phyloP scores from a whole-genome alignment of 2,329 filamentous ascomycete species.

The Trematosphaeria pertusa region DNA sequence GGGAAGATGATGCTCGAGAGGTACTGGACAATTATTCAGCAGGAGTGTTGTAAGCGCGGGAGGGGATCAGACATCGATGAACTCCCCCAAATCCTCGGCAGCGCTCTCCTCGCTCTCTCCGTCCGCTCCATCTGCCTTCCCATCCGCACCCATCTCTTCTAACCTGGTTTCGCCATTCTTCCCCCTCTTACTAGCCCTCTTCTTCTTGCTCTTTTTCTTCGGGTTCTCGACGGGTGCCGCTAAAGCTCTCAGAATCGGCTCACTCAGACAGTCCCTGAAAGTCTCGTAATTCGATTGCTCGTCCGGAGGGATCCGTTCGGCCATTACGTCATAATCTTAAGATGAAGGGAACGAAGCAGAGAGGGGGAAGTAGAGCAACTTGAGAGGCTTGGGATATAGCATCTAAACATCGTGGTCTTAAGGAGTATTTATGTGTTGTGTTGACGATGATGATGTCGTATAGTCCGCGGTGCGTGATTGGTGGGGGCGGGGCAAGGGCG shows the following conservation, averaged over 20 bases:
- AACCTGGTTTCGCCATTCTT: constrained; percentile 41
- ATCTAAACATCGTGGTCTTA: too few species aligned
- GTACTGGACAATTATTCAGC: constrained; percentile 57
- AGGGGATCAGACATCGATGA: constrained; percentile 66
- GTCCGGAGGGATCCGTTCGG: constrained; percentile 41
- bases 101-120: constrained; percentile 27
- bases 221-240: constrained; percentile 52
- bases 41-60: not conserved
- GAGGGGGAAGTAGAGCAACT: not conserved
- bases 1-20: constrained; percentile 73
- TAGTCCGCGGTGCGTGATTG: not conserved
- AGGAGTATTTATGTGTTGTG: constrained; percentile 13
- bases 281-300: constrained; percentile 66
- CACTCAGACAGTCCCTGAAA: constrained; percentile 78
- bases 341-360: not conserved
- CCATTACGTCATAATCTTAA: constrained; percentile 28
- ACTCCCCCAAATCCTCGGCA: constrained; percentile 76
- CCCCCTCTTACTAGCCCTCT: constrained; percentile 36
- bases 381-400: too few species aligned
- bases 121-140: constrained; percentile 11
- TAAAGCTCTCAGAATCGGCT: constrained; percentile 69
- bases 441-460: constrained; percentile 25
- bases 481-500: not conserved
- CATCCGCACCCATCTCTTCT: constrained; percentile 16
- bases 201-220: constrained; percentile 54